Conservation (phyloP, 2,329 filamentous ascomycete species). For the Knoxdaviesia proteae region DNA sequence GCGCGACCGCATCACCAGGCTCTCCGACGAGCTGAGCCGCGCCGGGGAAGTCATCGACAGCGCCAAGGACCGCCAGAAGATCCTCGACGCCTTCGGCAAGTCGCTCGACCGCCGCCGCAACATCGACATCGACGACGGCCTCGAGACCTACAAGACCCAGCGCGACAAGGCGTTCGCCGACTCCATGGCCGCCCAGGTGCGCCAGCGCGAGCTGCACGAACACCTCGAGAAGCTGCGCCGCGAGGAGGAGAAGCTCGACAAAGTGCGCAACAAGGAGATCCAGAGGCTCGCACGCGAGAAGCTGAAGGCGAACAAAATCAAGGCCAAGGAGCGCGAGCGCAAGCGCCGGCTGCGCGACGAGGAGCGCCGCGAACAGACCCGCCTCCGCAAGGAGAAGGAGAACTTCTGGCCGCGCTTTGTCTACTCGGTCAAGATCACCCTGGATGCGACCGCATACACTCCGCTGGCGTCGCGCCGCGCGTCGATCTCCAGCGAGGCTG, state of each 20-base stretch:
- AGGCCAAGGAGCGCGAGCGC: slow-evolving; percentile 5
- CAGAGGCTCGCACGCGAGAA: slow-evolving; percentile 6
- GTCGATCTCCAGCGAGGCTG: slow-evolving; percentile 31
- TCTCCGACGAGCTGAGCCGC: slow-evolving; percentile 11
- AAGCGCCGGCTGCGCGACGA: slow-evolving; percentile 8
- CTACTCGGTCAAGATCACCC: slow-evolving; percentile 27
- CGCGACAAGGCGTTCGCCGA: slow-evolving; percentile 21
- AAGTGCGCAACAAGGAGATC: slow-evolving; percentile 9
- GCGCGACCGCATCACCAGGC: slow-evolving; percentile 11
- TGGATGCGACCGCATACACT: slow-evolving; percentile 23
- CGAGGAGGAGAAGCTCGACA: not conserved
- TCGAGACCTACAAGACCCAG: slow-evolving; percentile 21
- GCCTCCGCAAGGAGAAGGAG: slow-evolving; percentile 21
- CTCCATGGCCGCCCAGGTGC: slow-evolving; percentile 13
- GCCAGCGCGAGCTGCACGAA: slow-evolving; percentile 13
- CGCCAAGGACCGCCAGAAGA: slow-evolving; percentile 16
- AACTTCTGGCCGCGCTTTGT: slow-evolving; percentile 28
- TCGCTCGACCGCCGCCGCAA: slow-evolving; percentile 14
- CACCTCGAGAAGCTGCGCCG: slow-evolving; percentile 11
- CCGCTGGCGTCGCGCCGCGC: slow-evolving; percentile 25
- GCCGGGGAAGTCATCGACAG: slow-evolving; percentile 13
- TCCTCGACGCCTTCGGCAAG: slow-evolving; percentile 19
- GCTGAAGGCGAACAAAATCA: slow-evolving; percentile 14
- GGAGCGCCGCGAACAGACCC: slow-evolving; percentile 21
- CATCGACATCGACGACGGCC: slow-evolving; percentile 14